Percentiles rank a stretch among this genome's conserved stretches.
Conservation (phyloP, 768 basidiomycete species). For the Lactarius vividus region DNA sequence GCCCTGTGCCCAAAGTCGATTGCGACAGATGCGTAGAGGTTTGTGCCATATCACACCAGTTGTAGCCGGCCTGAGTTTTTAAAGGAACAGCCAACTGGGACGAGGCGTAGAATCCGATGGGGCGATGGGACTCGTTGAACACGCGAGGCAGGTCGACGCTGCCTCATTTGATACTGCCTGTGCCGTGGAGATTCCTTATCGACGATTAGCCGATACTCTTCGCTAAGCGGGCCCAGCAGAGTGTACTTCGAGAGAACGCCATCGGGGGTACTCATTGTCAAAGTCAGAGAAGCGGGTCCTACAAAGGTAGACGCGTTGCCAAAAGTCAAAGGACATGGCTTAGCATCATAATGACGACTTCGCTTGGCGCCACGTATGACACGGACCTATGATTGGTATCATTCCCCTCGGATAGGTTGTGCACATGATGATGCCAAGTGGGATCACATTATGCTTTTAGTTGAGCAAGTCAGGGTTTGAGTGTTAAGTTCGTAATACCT, state of each 20-base stretch:
- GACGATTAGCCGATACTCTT: neutral
- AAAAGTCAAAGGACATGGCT: neutral
- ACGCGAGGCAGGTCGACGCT: neutral
- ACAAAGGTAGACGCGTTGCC: neutral
- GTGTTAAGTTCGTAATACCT: neutral
- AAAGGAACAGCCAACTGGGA: too few species aligned
- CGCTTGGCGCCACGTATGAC: neutral
- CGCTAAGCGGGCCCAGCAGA: neutral
- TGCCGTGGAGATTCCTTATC: neutral
- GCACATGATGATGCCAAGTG: too few species aligned
- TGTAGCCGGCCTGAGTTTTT: neutral
- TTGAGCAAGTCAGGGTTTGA: neutral
- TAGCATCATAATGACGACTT: neutral
- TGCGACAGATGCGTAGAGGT: neutral
- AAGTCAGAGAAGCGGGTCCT: neutral
- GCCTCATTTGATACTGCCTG: neutral
- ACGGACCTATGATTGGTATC: neutral
- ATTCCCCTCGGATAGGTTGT: neutral
- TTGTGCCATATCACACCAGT: neutral
- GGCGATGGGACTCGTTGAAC: neutral
- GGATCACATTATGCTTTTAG: neutral
- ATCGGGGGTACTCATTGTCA: neutral
- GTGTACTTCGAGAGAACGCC: neutral
- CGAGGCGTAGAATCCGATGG: constrained; percentile 1
- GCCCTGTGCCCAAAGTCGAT: neutral